These are phyloP conservation scores for Chamaenerion angustifolium DNA, from an alignment of 345 rosid genomes.

Conservation along the genomic window DNA sequence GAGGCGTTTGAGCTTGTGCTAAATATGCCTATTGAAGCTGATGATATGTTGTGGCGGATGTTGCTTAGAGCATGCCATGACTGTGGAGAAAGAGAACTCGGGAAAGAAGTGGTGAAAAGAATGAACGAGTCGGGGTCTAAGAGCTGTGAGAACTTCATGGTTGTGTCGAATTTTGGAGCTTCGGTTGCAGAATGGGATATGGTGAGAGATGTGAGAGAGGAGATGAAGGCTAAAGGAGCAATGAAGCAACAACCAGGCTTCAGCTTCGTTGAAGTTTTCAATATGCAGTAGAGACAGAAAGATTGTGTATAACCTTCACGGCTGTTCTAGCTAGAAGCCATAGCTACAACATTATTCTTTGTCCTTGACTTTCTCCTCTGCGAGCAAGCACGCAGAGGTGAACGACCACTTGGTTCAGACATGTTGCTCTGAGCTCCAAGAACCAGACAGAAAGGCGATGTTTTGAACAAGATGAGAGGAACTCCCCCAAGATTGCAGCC, in stretches of 20 bases:
- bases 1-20: slow-evolving; percentile 24
- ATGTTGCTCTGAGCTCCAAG: no score
- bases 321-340: no score
- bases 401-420: no score
- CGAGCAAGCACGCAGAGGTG: no score
- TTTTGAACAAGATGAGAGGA: no score
- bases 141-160: slow-evolving; percentile 22
- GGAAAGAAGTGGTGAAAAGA: slow-evolving; percentile 10
- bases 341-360: no score
- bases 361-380: no score
- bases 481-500: no score
- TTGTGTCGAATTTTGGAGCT: slow-evolving; percentile 16
- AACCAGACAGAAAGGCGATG: no score
- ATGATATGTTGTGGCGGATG: slow-evolving; percentile 23
- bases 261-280: slow-evolving; percentile 20
- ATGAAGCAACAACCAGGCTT: slow-evolving; percentile 22
- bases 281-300: background rate
- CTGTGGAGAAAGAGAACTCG: slow-evolving; percentile 14
- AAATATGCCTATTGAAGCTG: slow-evolving; percentile 24
- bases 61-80: slow-evolving; percentile 21
- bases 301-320: no score
- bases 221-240: slow-evolving; percentile 14
- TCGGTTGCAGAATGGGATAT: slow-evolving; percentile 12
- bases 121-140: slow-evolving; percentile 14
- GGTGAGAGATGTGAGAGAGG: slow-evolving; percentile 12